These are phyloP conservation scores for Sugiyamaella novakii DNA, from an alignment of 1,139 yeast genomes.

Conservation along the genomic window DNA sequence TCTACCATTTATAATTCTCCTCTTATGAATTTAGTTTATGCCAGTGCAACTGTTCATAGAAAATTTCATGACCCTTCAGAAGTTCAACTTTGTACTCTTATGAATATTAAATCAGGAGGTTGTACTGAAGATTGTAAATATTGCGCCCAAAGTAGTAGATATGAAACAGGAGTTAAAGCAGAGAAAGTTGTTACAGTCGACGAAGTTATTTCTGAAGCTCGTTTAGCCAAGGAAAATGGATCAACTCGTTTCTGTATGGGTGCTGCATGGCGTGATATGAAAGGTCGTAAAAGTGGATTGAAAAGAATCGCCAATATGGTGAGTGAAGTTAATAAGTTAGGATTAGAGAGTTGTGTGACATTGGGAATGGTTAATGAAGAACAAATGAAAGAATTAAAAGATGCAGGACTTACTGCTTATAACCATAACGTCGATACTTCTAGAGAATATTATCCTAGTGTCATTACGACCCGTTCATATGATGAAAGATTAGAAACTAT, in stretches of 20 bases:
- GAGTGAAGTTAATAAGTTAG: constrained; percentile 60
- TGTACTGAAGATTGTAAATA: constrained; percentile 82
- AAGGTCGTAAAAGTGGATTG: constrained; percentile 70
- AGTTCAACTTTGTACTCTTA: constrained; percentile 73
- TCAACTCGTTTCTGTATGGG: constrained; percentile 84
- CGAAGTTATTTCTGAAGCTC: constrained; percentile 63
- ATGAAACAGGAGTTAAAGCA: constrained; percentile 70
- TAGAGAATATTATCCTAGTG: constrained; percentile 71
- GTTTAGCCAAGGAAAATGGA: constrained; percentile 66
- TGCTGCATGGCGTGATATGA: constrained; percentile 88
- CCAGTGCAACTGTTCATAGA: constrained; percentile 68
- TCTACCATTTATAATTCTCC: constrained; percentile 64
- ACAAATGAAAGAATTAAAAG: constrained; percentile 60
- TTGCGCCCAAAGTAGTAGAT: constrained; percentile 72
- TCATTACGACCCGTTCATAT: constrained; percentile 67
- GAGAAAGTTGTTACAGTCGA: constrained; percentile 64
- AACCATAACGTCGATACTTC: constrained; percentile 83
- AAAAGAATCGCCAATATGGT: constrained; percentile 69
- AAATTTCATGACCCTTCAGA: constrained; percentile 66
- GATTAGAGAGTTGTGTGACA: constrained; percentile 79
- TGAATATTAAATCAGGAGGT: constrained; percentile 78
- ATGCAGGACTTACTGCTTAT: constrained; percentile 79
- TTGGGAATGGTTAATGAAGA: constrained; percentile 71
- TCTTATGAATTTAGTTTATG: constrained; percentile 57
- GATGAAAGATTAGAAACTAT: constrained; percentile 73